Base-by-base conservation (phyloP, 495 filamentous ascomycete genomes). In the Neurospora pannonica region DNA sequence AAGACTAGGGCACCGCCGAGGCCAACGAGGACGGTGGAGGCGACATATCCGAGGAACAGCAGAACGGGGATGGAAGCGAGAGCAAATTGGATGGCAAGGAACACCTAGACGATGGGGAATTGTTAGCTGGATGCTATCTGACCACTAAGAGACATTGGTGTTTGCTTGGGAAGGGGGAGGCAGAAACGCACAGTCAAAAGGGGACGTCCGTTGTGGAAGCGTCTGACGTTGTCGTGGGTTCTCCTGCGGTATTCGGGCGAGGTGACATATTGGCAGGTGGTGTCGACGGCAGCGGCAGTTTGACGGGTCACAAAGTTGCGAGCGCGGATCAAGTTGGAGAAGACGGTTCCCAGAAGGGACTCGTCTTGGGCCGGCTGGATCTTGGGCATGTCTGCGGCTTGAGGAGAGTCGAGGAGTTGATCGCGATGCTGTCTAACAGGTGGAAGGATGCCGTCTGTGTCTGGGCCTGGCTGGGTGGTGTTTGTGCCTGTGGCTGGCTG, bases 31-130 rank as follows among this genome's bases (percentile, higher is more conserved):
- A 89, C 77, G 67, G 88, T 84, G 74, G 85, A 85, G 43, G 88
- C 74, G 74, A 84, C 81, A 83, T 92, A 91, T 76, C 86, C 77
- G 71, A 86, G 36, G 84, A 93, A 93, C 54, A 93, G 81, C 38
- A 87, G 78, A 71, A 93, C 39, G 15, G 92, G 91, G 71, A 91
- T 75, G 67, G 38, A 11, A 31, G 71, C 19, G 71, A 72, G 38
- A 38, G 71, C 17, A 24, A 60, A 7, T 39, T 72, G 71, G 17
- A 72, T 69, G 0, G 54, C 54, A 9, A 67, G 54, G 54, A 67
- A 67, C 1, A 67, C 3, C 54, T 67, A 34, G 15, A 34, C 0
- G 54, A 67, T 4, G 54, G 24, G 15, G 6, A 19, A 9, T 8
- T 67, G 31, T 67, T 67, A 67, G 54, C 13, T 34, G 54, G 15